phyloP scores from a whole-genome alignment of 768 basidiomycete genomes.

The Guyanaporus albipodus region DNA sequence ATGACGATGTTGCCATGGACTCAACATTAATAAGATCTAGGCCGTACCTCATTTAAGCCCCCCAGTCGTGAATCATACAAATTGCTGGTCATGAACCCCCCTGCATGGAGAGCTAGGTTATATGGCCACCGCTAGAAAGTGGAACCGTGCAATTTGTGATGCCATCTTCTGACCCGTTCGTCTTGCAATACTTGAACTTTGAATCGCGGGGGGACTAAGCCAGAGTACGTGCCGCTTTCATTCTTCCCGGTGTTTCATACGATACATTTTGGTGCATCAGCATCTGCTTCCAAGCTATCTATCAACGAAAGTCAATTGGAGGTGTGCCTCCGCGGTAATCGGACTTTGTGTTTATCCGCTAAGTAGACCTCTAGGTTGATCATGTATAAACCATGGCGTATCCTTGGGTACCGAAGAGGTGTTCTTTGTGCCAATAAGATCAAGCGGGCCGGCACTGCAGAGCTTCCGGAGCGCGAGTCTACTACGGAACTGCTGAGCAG shows the following conservation, averaged over 20 bases:
- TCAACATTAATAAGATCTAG: too few species aligned
- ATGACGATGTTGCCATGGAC: constrained; percentile 69
- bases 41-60: constrained; percentile 71
- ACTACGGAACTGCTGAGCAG: constrained; percentile 60
- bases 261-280: constrained; percentile 14
- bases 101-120: too few species aligned
- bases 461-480: constrained; percentile 58
- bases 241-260: not conserved
- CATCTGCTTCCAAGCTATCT: constrained; percentile 71
- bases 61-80: constrained; percentile 76
- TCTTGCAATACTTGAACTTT: constrained; percentile 43
- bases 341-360: constrained; percentile 12
- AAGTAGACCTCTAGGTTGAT: constrained; percentile 48
- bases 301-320: constrained; percentile 80
- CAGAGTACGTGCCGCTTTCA: constrained; percentile 34
- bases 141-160: constrained; percentile 70
- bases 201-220: constrained; percentile 78
- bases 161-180: constrained; percentile 20
- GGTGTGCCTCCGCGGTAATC: constrained; percentile 5
- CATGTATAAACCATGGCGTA: constrained; percentile 74
- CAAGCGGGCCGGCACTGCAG: constrained; percentile 58
- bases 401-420: constrained; percentile 67
- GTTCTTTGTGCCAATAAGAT: constrained; percentile 69
- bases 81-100: too few species aligned
- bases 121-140: constrained; percentile 51